Evolutionary conservation across 179 eudicot species (phyloP).

Genomic region (Drosera spatulata): DNA sequence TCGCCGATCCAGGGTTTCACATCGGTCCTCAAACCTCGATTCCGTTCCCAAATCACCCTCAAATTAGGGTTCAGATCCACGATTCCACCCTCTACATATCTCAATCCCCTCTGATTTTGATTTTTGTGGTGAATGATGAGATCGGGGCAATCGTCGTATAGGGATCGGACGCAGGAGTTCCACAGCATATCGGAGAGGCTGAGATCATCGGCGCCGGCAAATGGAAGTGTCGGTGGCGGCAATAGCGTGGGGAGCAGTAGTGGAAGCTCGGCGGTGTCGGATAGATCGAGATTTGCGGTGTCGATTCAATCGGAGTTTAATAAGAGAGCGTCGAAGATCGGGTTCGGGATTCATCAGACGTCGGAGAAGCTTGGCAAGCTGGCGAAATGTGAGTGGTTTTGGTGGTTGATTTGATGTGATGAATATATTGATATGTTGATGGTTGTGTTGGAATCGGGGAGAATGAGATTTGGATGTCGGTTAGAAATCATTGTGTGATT

Average conservation of each 20-base stretch:
- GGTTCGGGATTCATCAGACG: constrained; percentile 81
- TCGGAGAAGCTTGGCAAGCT: constrained; percentile 89
- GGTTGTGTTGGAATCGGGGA: no score
- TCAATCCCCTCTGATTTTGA: constrained; percentile 73
- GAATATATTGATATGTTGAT: neutral
- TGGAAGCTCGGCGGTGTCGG: constrained; percentile 18
- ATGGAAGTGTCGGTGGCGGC: constrained; percentile 15
- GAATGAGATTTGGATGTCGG: no score
- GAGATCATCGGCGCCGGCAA: constrained; percentile 25
- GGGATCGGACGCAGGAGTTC: constrained; percentile 86
- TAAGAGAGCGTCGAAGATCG: constrained; percentile 70
- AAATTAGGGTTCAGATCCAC: no score
- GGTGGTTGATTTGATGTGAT: neutral
- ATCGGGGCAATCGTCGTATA: constrained; percentile 42
- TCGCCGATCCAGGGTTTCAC: no score
- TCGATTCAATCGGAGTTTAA: constrained; percentile 75
- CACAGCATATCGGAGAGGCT: constrained; percentile 45
- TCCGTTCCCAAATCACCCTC: no score
- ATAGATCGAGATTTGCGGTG: constrained; percentile 39
- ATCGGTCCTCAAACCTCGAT: no score
- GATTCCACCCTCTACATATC: constrained; percentile 29
- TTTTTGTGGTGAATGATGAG: constrained; percentile 26
- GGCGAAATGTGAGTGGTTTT: constrained; percentile 51
- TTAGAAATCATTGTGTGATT: no score
- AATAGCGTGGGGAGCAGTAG: constrained; percentile 5